Percentiles rank a stretch among this genome's conserved stretches.
These are phyloP conservation scores for Sporisorium iseilematis-ciliati DNA, from an alignment of 1,284 basidiomycete species.

Conservation along the genomic window DNA sequence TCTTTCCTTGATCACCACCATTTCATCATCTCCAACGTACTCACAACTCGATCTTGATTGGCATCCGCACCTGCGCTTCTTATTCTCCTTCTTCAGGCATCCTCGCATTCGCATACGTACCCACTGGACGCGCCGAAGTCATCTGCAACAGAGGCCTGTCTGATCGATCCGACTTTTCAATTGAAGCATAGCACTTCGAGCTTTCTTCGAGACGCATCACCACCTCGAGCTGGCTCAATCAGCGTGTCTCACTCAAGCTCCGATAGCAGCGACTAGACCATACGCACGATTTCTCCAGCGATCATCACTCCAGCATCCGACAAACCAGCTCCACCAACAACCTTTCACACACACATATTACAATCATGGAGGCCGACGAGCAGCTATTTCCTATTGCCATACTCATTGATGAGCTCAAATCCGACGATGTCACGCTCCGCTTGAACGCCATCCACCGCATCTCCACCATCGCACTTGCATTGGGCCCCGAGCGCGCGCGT, in stretches of 20 bases:
- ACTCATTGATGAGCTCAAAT: conserved; percentile 91
- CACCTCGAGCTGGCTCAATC: neutral
- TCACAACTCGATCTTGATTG: neutral
- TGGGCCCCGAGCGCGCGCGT: conserved; percentile 93
- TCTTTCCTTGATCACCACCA: conserved; percentile 9
- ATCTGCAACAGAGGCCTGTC: neutral
- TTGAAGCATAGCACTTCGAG: neutral
- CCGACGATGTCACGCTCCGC: conserved; percentile 85
- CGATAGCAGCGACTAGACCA: neutral
- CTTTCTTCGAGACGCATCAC: neutral
- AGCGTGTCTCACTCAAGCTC: neutral
- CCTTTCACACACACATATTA: neutral
- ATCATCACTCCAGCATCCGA: neutral
- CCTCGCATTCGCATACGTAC: neutral
- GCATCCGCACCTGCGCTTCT: neutral
- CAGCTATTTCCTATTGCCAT: conserved; percentile 72
- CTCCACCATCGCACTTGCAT: conserved; percentile 96
- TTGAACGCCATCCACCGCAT: conserved; percentile 98
- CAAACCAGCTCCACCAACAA: neutral
- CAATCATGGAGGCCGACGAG: conserved; percentile 67
- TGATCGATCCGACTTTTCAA: neutral
- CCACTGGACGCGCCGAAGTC: neutral
- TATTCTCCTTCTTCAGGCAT: neutral
- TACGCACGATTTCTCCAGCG: neutral
- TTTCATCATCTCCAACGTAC: neutral